Conservation (phyloP, 2,329 filamentous ascomycete species). For the Rutstroemia sp. region DNA sequence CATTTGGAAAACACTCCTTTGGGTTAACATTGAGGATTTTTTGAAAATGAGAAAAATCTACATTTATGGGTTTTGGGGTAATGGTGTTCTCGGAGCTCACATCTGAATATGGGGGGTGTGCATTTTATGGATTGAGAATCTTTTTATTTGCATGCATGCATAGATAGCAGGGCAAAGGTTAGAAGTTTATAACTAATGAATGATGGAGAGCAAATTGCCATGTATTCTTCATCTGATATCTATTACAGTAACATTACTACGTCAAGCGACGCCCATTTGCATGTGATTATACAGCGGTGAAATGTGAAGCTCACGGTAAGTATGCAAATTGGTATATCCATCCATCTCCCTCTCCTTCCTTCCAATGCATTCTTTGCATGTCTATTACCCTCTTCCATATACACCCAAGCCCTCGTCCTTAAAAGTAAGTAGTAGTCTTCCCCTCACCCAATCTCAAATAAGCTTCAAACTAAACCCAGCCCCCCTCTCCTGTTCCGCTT, state of each 20-base stretch:
- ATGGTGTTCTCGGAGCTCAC: slow-evolving; percentile 14
- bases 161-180: slow-evolving; percentile 16
- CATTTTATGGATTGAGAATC: slow-evolving; percentile 6
- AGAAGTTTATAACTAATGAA: slow-evolving; percentile 8
- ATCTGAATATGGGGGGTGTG: background rate
- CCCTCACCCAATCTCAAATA: slow-evolving; percentile 31
- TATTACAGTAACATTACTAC: background rate
- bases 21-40: background rate
- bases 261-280: background rate
- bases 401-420: too few species aligned
- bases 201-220: background rate
- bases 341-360: too few species aligned
- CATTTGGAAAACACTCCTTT: slow-evolving; percentile 1
- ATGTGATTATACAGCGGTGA: background rate
- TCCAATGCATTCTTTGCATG: background rate
- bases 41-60: slow-evolving; percentile 2
- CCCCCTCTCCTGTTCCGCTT: slow-evolving; percentile 48
- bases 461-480: slow-evolving; percentile 62
- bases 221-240: background rate
- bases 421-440: background rate
- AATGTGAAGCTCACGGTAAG: background rate
- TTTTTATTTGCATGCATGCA: slow-evolving; percentile 11
- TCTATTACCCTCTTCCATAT: background rate
- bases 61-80: slow-evolving; percentile 3
- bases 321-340: slow-evolving; percentile 1